These are phyloP conservation scores for Zygosaccharomyces gambellarensis DNA, from an alignment of 805 yeast genomes.

Conservation along the genomic window DNA sequence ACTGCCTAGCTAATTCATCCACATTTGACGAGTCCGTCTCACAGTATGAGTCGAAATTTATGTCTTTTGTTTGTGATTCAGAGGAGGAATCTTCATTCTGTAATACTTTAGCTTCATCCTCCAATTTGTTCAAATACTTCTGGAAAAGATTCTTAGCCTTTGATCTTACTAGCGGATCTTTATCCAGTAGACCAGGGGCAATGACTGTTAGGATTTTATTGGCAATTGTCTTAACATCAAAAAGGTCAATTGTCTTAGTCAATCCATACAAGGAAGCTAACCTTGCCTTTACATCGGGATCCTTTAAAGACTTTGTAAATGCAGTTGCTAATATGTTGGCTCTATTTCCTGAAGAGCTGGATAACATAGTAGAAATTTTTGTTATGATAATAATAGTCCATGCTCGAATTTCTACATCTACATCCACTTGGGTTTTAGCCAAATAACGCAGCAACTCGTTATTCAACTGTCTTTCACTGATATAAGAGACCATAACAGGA, in stretches of 20 bases:
- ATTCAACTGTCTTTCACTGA: constrained; percentile 76
- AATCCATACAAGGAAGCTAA: constrained; percentile 74
- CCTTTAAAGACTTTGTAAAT: constrained; percentile 74
- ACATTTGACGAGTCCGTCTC: constrained; percentile 10
- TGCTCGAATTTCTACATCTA: constrained; percentile 27
- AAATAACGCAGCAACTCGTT: constrained; percentile 75
- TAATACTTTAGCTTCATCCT: constrained; percentile 38
- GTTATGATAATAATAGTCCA: constrained; percentile 31
- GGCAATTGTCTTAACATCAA: constrained; percentile 71
- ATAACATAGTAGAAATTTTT: constrained; percentile 26
- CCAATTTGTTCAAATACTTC: constrained; percentile 51
- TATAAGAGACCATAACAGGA: constrained; percentile 51
- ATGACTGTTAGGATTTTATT: constrained; percentile 77
- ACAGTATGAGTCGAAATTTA: constrained; percentile 22
- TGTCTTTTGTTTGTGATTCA: constrained; percentile 11
- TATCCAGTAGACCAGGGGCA: constrained; percentile 78
- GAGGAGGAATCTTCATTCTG: constrained; percentile 10
- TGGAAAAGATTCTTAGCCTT: constrained; percentile 71
- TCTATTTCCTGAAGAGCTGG: constrained; percentile 36
- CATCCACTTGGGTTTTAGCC: constrained; percentile 49
- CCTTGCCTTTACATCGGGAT: constrained; percentile 69
- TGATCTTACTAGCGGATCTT: constrained; percentile 58
- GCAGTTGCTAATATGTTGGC: constrained; percentile 83
- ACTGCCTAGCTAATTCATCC: constrained; percentile 17
- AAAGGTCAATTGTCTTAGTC: constrained; percentile 55